These are phyloP conservation scores for Coemansia sp. DNA, from an alignment of 192 early-diverging fungal genomes.

Conservation along the genomic window DNA sequence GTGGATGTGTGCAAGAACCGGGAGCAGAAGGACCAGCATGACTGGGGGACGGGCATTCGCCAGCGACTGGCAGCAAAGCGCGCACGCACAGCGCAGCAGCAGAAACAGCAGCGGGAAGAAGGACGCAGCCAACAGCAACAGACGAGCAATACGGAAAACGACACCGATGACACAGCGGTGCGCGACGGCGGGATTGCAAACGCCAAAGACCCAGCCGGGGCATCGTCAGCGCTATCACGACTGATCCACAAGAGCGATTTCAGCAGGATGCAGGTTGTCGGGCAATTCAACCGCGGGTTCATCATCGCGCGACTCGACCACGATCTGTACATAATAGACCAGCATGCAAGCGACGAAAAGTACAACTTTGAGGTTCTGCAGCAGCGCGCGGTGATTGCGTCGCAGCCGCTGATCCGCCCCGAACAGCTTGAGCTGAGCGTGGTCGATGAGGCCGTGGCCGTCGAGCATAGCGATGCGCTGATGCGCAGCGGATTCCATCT, in stretches of 20 bases:
- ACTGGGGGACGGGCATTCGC: constrained; percentile 11
- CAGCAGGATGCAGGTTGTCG: constrained; percentile 77
- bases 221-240: constrained; percentile 27
- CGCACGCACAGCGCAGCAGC: constrained; percentile 8
- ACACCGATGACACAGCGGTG: not conserved
- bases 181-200: constrained; percentile 31
- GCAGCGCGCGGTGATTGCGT: constrained; percentile 60
- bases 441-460: constrained; percentile 75
- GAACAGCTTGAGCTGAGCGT: constrained; percentile 68
- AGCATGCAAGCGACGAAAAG: constrained; percentile 98
- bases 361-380: constrained; percentile 90
- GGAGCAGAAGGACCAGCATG: constrained; percentile 24
- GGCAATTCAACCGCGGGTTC: constrained; percentile 98
- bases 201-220: constrained; percentile 17
- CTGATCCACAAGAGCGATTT: constrained; percentile 81
- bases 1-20: constrained; percentile 41
- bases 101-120: no score
- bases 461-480: constrained; percentile 67
- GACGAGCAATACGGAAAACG: constrained; percentile 17
- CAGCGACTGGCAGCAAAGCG: constrained; percentile 22
- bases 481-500: constrained; percentile 83
- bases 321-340: constrained; percentile 91
- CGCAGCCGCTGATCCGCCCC: constrained; percentile 75
- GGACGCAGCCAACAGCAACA: no score
- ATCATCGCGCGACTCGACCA: constrained; percentile 73